A percentile compares a stretch with the other conserved stretches of the same genome.
These are phyloP conservation scores for Phytophthora brassicae DNA, from an alignment of 352 stramenopile species.

Conservation along the genomic window DNA sequence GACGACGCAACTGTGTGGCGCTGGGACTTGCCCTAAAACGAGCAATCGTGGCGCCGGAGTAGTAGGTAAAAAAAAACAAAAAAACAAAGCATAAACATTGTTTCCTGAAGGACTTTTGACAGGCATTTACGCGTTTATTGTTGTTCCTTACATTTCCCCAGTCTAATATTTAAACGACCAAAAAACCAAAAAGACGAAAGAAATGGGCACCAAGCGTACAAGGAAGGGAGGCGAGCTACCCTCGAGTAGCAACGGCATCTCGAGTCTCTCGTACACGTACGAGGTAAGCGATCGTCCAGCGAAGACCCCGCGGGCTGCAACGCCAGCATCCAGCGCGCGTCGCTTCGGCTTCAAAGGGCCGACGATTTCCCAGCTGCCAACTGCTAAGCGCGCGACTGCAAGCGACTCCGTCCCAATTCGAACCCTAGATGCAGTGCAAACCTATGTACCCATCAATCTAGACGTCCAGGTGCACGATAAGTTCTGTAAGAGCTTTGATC, in stretches of 20 bases:
- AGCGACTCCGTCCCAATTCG: not conserved
- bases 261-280: slow-evolving; percentile 23
- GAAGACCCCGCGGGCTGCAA: slow-evolving; percentile 22
- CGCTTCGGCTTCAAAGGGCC: slow-evolving; percentile 47
- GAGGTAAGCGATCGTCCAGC: slow-evolving; percentile 13
- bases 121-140: too few relatives aligned
- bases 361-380: slow-evolving; percentile 31
- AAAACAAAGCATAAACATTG: not conserved
- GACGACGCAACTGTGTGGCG: slow-evolving; percentile 78
- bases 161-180: slow-evolving; percentile 35
- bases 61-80: too few relatives aligned
- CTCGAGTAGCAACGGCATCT: not conserved
- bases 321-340: slow-evolving; percentile 13
- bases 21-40: slow-evolving; percentile 56
- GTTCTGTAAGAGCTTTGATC: slow-evolving; percentile 38
- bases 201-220: slow-evolving; percentile 41
- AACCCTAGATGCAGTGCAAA: not conserved
- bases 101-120: not conserved
- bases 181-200: slow-evolving; percentile 2
- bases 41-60: not conserved
- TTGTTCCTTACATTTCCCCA: slow-evolving; percentile 12
- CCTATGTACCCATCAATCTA: slow-evolving; percentile 2
- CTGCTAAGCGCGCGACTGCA: not conserved
- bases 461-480: slow-evolving; percentile 36
- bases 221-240: slow-evolving; percentile 29